Conservation (phyloP, 805 yeast species). For the Candida silvicultrix region DNA sequence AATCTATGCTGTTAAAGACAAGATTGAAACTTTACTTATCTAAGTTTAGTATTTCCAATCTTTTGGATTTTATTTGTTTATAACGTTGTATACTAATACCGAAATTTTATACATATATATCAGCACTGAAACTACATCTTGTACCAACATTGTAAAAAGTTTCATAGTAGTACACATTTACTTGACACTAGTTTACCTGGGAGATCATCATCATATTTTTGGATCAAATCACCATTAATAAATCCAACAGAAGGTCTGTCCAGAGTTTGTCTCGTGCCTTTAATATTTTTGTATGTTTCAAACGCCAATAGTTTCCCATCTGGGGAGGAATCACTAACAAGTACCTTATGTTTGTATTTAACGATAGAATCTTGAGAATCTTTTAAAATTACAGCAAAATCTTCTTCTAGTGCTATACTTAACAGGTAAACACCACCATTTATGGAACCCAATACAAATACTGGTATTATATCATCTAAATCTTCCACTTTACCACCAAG, state of each 20-base stretch:
- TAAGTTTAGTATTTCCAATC: constrained; percentile 30
- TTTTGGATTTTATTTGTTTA: too few relatives aligned
- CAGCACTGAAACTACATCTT: too few relatives aligned
- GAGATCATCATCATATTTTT: not conserved
- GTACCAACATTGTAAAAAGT: too few relatives aligned
- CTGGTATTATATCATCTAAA: constrained; percentile 10
- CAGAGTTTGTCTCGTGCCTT: not conserved
- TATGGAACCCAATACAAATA: constrained; percentile 19
- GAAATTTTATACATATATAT: too few relatives aligned
- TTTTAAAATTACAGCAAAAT: constrained; percentile 1
- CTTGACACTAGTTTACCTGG: not conserved
- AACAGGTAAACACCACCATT: constrained; percentile 20
- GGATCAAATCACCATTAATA: constrained; percentile 14
- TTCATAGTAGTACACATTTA: not conserved
- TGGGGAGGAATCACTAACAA: not conserved
- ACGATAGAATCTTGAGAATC: constrained; percentile 2
- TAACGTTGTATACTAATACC: too few relatives aligned
- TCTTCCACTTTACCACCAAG: not conserved
- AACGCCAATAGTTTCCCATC: constrained; percentile 1
- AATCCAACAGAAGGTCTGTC: not conserved
- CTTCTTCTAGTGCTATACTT: constrained; percentile 8
- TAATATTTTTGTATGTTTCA: not conserved
- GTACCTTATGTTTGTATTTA: constrained; percentile 1
- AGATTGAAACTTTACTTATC: constrained; percentile 95
- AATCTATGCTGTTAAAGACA: constrained; percentile 96